Base-by-base conservation (phyloP, 179 eudicot genomes). In the Amaranthus tricolor region DNA sequence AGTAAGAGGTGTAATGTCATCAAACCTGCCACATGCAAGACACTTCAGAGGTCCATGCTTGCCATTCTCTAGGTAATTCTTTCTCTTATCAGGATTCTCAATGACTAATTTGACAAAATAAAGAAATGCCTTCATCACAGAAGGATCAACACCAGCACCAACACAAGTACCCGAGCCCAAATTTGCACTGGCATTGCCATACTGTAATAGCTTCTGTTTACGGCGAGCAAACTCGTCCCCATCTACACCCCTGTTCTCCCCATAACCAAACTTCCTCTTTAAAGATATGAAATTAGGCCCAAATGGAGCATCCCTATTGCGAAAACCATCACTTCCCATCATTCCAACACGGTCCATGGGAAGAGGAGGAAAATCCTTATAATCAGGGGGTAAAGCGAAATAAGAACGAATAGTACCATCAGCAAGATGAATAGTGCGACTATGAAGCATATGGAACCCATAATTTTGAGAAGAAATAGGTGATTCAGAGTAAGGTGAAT, bases 391-490 rank as follows among this genome's bases (percentile, higher is more conserved):
- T 55, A 92, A 81, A 6, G 98, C 96, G 11, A 88, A 84, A 84
- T 93, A 91, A 8, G 93, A 83, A 54, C 94, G 87, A 17, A 83
- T 90, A 62, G 84, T 85, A 2, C 92, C 91, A 16, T 89, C 93
- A 7, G 93, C 92, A 6, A 91, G 87, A 51, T 73, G 76, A 9
- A 88, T 78, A 4, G 86, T 79, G 59, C 92, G 82, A 13, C 98
- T 86, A 12, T 88, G 91, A 44, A 91, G 91, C 94, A 90, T 86
- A 84, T 92, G 96, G 66, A 92, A 89, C 0, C 92, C 97, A 76
- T 92, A 92, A 1, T 87, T 70, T 1, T 90, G 93, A 12, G 86
- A 79, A 0, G 85, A 88, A 0, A 88, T 88, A n/a, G 78, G 81
- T 0, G 79, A 81, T 9, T 21, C 72, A 50, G 70, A 57, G 58